phyloP scores from a whole-genome alignment of 768 basidiomycete genomes.

The Leccinum pellstonianum region DNA sequence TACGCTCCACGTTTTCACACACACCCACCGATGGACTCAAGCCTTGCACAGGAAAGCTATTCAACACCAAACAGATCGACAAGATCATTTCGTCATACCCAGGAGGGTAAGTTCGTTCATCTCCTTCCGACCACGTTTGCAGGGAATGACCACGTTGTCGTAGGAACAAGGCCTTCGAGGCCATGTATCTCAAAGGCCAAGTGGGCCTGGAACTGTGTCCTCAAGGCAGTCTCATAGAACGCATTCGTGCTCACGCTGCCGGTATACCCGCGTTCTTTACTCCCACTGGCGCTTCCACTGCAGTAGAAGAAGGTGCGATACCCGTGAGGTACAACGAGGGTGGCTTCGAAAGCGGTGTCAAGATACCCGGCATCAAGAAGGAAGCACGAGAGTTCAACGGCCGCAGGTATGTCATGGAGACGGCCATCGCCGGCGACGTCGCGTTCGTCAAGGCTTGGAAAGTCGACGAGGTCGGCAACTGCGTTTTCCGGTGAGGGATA shows the following conservation, averaged over 20 bases:
- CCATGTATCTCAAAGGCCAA: conserved; percentile 73
- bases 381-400: conserved; percentile 77
- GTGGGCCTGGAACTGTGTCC: conserved; percentile 88
- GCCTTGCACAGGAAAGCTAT: conserved; percentile 55
- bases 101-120: conserved; percentile 56
- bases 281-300: conserved; percentile 84
- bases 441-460: conserved; percentile 92
- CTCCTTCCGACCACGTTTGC: neutral
- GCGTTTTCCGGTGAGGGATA: conserved; percentile 72
- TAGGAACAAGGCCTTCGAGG: conserved; percentile 86
- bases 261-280: conserved; percentile 95
- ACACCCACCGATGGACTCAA: neutral
- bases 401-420: conserved; percentile 79
- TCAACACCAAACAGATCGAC: conserved; percentile 71
- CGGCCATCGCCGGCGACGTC: conserved; percentile 74
- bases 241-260: conserved; percentile 84
- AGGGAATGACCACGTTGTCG: neutral
- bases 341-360: conserved; percentile 67
- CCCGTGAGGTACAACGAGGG: conserved; percentile 77
- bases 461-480: conserved; percentile 88
- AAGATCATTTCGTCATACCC: conserved; percentile 91
- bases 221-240: conserved; percentile 87
- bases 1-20: conserved; percentile 22
- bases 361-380: conserved; percentile 70
- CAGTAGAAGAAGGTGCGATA: conserved; percentile 76